A percentile compares a stretch with the other conserved stretches of the same genome.
phyloP scores from a whole-genome alignment of 2,329 filamentous ascomycete genomes.

The Fusarium nelsonii region DNA sequence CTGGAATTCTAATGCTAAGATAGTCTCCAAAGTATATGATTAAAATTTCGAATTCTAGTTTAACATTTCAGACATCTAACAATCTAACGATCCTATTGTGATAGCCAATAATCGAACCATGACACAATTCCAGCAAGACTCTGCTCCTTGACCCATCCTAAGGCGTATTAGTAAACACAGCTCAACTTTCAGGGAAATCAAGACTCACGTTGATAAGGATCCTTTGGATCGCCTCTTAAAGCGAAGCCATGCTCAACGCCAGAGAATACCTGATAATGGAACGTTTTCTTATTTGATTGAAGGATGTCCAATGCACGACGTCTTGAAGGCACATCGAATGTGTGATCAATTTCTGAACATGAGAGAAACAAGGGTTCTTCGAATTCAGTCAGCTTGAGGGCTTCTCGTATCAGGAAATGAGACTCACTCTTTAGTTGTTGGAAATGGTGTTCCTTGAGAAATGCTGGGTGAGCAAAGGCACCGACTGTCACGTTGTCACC shows the following conservation, averaged over 20 bases:
- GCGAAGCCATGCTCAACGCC: constrained; percentile 14
- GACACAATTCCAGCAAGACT: constrained; percentile 7
- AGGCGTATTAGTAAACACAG: neutral
- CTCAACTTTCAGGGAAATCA: too few species aligned
- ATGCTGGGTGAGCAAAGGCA: constrained; percentile 12
- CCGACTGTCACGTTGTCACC: constrained; percentile 2
- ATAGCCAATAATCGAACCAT: constrained; percentile 18
- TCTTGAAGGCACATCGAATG: constrained; percentile 11
- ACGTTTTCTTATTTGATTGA: constrained; percentile 1
- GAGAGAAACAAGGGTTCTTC: constrained; percentile 9
- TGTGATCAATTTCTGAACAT: constrained; percentile 14
- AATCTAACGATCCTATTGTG: neutral
- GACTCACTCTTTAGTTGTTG: neutral
- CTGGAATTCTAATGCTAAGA: too few species aligned
- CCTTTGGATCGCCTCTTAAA: neutral
- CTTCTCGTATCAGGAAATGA: too few species aligned
- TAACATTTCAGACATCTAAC: too few species aligned
- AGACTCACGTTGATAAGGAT: constrained; percentile 10
- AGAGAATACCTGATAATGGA: constrained; percentile 11
- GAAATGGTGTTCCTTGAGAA: constrained; percentile 16
- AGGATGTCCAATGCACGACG: constrained; percentile 10
- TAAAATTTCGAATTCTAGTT: too few species aligned
- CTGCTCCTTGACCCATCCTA: constrained; percentile 14
- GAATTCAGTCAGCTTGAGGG: rapidly evolving
- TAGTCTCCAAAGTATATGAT: too few species aligned